phyloP scores from a whole-genome alignment of 176 grass and related monocot species.

The Avena insularis region DNA sequence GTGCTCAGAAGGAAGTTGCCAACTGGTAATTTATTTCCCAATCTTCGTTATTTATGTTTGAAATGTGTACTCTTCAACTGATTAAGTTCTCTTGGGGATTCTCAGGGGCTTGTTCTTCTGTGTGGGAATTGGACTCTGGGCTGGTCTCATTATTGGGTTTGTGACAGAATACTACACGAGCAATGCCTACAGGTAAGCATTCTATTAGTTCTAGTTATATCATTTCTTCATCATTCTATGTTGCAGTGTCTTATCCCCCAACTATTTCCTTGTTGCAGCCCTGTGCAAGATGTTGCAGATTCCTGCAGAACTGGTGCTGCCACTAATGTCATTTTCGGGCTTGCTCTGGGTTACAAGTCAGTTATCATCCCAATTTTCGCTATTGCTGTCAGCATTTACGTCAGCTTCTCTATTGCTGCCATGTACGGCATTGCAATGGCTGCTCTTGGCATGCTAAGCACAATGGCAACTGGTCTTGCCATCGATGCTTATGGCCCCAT shows the following conservation, averaged over 20 bases:
- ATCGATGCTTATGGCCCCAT: slow-evolving; percentile 97
- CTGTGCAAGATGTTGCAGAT: slow-evolving; percentile 92
- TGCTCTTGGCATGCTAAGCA: slow-evolving; percentile 96
- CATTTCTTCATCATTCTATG: not conserved
- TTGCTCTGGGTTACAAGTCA: slow-evolving; percentile 91
- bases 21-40: slow-evolving; percentile 66
- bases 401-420: slow-evolving; percentile 86
- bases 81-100: slow-evolving; percentile 12
- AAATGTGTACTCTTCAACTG: slow-evolving; percentile 32
- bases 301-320: slow-evolving; percentile 94
- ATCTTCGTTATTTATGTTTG: slow-evolving; percentile 31
- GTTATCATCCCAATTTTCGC: slow-evolving; percentile 92
- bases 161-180: slow-evolving; percentile 93
- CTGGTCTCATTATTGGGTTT: slow-evolving; percentile 89
- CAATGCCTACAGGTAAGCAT: slow-evolving; percentile 74
- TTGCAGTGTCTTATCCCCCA: not conserved
- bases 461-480: slow-evolving; percentile 86
- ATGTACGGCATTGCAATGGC: slow-evolving; percentile 93
- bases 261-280: slow-evolving; percentile 52
- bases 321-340: slow-evolving; percentile 91
- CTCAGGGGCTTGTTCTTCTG: slow-evolving; percentile 90
- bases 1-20: slow-evolving; percentile 73
- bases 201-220: not conserved
- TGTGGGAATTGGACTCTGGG: slow-evolving; percentile 87
- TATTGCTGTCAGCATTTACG: slow-evolving; percentile 89